Evolutionary conservation across 2,329 filamentous ascomycete genomes (phyloP).

Genomic region (Colletotrichum sojae): DNA sequence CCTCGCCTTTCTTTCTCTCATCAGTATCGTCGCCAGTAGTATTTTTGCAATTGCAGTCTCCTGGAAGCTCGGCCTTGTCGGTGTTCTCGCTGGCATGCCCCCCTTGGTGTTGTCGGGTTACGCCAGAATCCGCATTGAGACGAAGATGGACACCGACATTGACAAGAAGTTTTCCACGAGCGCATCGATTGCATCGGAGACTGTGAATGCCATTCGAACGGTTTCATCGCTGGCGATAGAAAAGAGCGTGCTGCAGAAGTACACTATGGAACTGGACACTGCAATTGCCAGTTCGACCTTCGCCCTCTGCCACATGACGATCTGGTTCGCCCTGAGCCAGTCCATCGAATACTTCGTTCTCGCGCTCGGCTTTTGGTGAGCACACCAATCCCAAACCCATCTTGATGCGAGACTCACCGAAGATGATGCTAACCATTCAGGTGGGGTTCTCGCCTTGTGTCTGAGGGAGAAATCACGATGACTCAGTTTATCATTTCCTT

Average conservation of each 20-base stretch:
- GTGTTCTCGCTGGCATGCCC: conserved; percentile 58
- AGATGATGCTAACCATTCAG: neutral
- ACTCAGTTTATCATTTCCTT: conserved; percentile 47
- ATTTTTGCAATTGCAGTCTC: conserved; percentile 57
- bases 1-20: conserved; percentile 56
- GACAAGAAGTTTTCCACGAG: conserved; percentile 55
- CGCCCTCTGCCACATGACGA: conserved; percentile 20
- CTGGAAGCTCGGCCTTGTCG: conserved; percentile 62
- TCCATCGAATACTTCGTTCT: conserved; percentile 49
- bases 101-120: conserved; percentile 58
- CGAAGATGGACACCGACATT: conserved; percentile 53
- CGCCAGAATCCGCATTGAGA: conserved; percentile 58
- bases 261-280: conserved; percentile 50
- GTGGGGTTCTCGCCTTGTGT: conserved; percentile 31
- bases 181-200: conserved; percentile 61
- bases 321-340: conserved; percentile 47
- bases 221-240: conserved; percentile 58
- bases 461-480: conserved; percentile 33
- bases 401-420: neutral
- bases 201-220: conserved; percentile 61
- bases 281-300: conserved; percentile 15
- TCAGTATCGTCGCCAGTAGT: conserved; percentile 56
- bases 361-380: conserved; percentile 55
- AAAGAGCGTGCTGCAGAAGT: conserved; percentile 42
- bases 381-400: neutral